These are phyloP conservation scores for Hypoxylon sp. DNA, from an alignment of 2,329 filamentous ascomycete genomes.

Conservation along the genomic window DNA sequence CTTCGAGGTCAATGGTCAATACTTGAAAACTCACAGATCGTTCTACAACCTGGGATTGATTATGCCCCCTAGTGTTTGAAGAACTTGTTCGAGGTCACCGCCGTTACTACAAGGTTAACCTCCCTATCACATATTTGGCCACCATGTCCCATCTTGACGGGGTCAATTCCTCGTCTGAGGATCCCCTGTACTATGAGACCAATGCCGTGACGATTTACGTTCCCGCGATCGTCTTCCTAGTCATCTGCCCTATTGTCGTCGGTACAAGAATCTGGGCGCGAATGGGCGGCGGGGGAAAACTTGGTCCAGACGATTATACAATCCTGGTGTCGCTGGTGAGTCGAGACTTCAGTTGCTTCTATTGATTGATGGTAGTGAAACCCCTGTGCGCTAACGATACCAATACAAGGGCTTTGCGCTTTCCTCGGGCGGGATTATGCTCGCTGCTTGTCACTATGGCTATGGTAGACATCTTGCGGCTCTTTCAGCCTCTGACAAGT, in stretches of 20 bases:
- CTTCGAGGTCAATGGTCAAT: background rate
- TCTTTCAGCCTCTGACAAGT: slow-evolving; percentile 41
- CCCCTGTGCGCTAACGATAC: slow-evolving; percentile 10
- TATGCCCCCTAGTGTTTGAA: slow-evolving; percentile 1
- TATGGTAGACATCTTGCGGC: slow-evolving; percentile 48
- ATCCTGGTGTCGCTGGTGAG: slow-evolving; percentile 47
- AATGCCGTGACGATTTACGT: slow-evolving; percentile 46
- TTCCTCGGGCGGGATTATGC: slow-evolving; percentile 45
- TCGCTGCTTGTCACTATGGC: slow-evolving; percentile 49
- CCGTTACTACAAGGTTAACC: background rate
- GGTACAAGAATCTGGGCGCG: slow-evolving; percentile 49
- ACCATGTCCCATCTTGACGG: slow-evolving; percentile 19
- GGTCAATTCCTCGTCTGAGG: background rate
- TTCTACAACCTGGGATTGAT: background rate
- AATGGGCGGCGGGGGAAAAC: slow-evolving; percentile 41
- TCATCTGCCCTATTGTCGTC: slow-evolving; percentile 48
- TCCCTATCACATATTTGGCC: background rate
- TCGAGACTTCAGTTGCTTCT: background rate
- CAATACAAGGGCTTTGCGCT: slow-evolving; percentile 46
- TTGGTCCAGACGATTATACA: slow-evolving; percentile 51
- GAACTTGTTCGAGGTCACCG: background rate
- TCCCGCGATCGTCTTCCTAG: slow-evolving; percentile 47
- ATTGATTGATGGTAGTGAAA: background rate
- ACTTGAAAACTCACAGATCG: background rate
- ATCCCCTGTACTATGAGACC: slow-evolving; percentile 29